These are phyloP conservation scores for Digitaria exilis DNA, from an alignment of 202 grass and related monocot species.

Conservation along the genomic window DNA sequence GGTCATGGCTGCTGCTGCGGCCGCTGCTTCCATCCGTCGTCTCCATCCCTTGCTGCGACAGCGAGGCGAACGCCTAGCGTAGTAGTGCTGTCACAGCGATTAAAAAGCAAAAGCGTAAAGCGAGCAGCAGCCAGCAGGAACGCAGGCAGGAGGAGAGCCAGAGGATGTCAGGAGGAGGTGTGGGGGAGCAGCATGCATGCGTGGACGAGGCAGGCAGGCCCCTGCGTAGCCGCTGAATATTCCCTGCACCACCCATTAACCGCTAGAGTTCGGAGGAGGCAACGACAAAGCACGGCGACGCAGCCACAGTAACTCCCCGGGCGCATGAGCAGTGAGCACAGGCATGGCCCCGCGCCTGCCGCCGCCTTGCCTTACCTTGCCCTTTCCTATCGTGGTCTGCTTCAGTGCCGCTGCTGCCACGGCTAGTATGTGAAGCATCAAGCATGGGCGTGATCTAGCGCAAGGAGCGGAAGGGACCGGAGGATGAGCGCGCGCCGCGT, in stretches of 20 bases:
- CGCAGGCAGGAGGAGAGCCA: too few species aligned
- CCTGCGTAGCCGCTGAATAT: too few species aligned
- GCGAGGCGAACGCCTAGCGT: neutral
- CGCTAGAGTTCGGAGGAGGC: constrained; percentile 29
- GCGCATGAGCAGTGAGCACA: too few species aligned
- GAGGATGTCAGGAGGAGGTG: neutral
- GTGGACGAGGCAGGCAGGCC: neutral
- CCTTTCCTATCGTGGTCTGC: too few species aligned
- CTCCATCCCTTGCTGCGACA: neutral
- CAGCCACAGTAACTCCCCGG: too few species aligned
- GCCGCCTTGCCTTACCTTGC: neutral
- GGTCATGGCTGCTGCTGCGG: neutral
- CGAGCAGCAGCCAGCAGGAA: neutral
- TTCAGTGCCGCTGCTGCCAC: too few species aligned
- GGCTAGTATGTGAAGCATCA: too few species aligned
- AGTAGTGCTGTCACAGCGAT: constrained; percentile 42
- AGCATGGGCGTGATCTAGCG: neutral
- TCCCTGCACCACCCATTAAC: constrained; percentile 46
- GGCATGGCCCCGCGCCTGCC: too few species aligned
- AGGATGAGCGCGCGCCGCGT: neutral
- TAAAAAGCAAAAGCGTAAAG: constrained; percentile 55
- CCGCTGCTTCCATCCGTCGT: constrained; percentile 2
- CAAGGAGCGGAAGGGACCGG: neutral
- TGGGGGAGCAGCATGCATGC: constrained; percentile 35
- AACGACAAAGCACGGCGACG: constrained; percentile 18